A percentile compares a stretch with the other conserved stretches of the same genome.
phyloP scores from a whole-genome alignment of 2,329 filamentous ascomycete genomes.

The Alternaria ethzedia region DNA sequence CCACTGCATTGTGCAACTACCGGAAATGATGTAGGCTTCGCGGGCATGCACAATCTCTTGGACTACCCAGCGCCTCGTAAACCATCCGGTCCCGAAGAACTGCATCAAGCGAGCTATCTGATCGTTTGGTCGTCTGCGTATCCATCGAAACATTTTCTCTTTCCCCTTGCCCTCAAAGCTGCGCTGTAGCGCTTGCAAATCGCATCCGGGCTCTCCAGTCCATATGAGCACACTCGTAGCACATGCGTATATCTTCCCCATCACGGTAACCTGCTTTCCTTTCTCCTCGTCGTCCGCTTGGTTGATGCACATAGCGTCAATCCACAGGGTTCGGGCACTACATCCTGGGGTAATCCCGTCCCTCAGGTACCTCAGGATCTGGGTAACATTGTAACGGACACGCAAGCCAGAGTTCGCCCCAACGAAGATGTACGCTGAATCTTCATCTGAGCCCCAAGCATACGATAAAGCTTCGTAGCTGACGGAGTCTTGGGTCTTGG shows the following conservation, averaged over 20 bases:
- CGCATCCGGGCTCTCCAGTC: not conserved
- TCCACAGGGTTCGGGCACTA: not conserved
- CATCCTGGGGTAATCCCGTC: not conserved
- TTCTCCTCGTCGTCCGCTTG: not conserved
- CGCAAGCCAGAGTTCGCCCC: not conserved
- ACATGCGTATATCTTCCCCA: not conserved
- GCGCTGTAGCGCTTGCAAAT: not conserved
- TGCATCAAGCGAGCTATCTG: too few species aligned
- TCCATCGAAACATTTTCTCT: too few species aligned
- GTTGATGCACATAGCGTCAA: not conserved
- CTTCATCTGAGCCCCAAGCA: not conserved
- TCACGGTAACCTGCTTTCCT: not conserved
- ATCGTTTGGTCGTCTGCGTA: too few species aligned
- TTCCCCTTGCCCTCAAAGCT: too few species aligned
- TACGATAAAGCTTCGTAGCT: not conserved
- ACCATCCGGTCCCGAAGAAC: not conserved
- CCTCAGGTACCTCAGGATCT: not conserved
- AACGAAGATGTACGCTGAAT: not conserved
- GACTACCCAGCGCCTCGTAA: not conserved
- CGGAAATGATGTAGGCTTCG: not conserved
- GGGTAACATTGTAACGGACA: not conserved
- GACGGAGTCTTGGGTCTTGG: not conserved
- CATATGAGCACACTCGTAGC: not conserved
- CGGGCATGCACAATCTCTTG: not conserved
- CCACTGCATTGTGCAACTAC: not conserved